Evolutionary conservation across 305 asterid species (phyloP).

Genomic region (Fraxinus baroniana): DNA sequence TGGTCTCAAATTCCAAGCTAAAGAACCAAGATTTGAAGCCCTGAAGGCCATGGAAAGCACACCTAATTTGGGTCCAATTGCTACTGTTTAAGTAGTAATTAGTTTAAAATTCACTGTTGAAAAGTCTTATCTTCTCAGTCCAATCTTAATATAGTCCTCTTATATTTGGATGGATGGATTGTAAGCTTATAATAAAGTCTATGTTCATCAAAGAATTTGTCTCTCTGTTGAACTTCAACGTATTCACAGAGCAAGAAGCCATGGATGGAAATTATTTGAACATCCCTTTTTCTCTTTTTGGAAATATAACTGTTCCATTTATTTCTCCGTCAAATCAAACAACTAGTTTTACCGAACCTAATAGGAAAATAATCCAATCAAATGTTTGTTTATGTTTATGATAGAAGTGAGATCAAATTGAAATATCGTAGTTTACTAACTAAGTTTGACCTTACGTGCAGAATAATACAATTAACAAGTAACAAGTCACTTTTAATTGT

Average conservation of each 20-base stretch:
- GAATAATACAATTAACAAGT: no score
- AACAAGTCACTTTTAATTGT: no score
- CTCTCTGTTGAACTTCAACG: not conserved
- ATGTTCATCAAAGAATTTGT: not conserved
- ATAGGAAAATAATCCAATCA: not conserved
- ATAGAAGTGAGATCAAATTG: no score
- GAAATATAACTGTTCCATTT: not conserved
- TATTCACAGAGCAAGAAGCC: not conserved
- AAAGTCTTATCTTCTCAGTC: no score
- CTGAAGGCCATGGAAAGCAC: conserved; percentile 45
- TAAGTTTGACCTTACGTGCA: no score
- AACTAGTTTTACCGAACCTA: conserved; percentile 18
- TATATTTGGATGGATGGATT: no score
- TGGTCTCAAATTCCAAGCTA: conserved; percentile 60
- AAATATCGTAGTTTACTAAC: no score
- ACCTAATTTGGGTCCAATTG: conserved; percentile 34
- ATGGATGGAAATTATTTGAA: not conserved
- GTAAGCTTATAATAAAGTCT: no score
- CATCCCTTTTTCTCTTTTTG: not conserved
- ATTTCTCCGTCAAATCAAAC: not conserved
- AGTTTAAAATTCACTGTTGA: not conserved
- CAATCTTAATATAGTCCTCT: no score
- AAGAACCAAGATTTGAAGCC: conserved; percentile 71
- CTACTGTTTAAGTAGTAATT: conserved; percentile 30
- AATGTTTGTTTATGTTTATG: conserved; percentile 8